Percentiles rank a stretch among this genome's conserved stretches.
phyloP scores from a whole-genome alignment of 352 stramenopile genomes.

The Globisporangium rhizosaccharum region DNA sequence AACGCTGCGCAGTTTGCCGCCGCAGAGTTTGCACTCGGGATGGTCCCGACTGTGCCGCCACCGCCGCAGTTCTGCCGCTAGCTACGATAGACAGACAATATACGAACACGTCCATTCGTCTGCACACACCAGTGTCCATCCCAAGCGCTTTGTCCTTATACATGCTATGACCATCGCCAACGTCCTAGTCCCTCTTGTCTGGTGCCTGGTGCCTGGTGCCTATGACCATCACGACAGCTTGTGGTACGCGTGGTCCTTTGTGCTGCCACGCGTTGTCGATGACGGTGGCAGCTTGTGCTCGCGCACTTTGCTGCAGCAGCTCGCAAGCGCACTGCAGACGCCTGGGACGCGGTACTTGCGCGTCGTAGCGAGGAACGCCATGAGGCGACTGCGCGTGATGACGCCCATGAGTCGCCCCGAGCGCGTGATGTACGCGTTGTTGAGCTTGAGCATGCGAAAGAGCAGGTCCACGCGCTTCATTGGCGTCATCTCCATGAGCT shows the following conservation, averaged over 20 bases:
- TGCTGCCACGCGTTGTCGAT: neutral
- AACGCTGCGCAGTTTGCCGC: conserved; percentile 55
- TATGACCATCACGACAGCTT: conserved; percentile 1
- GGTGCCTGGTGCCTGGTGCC: too few species aligned
- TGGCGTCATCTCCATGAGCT: conserved; percentile 80
- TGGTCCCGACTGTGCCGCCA: conserved; percentile 56
- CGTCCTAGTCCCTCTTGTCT: too few species aligned
- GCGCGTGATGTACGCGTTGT: conserved; percentile 83
- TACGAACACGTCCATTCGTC: neutral
- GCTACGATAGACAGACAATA: neutral
- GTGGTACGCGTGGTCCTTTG: conserved; percentile 1
- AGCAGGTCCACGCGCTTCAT: conserved; percentile 82
- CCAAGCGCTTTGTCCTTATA: too few species aligned
- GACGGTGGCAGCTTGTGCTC: neutral
- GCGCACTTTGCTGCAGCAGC: conserved; percentile 13
- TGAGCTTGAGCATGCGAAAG: conserved; percentile 88
- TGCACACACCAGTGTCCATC: neutral
- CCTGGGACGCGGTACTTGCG: conserved; percentile 56
- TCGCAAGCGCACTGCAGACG: conserved; percentile 33
- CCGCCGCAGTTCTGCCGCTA: conserved; percentile 48
- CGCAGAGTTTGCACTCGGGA: conserved; percentile 43
- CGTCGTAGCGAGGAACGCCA: conserved; percentile 74
- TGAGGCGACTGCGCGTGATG: conserved; percentile 73
- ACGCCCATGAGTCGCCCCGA: conserved; percentile 72
- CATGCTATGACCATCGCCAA: too few species aligned